A percentile compares a stretch with the other conserved stretches of the same genome.
Conservation (phyloP, 176 grass and related monocot genomes). For the Musa beccarii region DNA sequence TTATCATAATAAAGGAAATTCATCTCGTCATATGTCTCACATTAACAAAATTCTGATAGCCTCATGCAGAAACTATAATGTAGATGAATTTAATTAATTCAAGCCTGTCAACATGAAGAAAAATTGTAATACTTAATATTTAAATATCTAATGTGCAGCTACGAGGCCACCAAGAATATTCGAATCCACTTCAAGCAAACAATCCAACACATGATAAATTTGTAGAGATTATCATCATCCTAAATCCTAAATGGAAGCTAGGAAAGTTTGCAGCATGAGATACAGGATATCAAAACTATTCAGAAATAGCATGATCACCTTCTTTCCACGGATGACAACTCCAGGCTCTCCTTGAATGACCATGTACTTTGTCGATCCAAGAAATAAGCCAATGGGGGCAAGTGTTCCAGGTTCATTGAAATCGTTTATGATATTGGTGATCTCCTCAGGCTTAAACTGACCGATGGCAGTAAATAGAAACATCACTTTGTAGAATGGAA, state of each 20-base stretch:
- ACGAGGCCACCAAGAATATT: too few relatives aligned
- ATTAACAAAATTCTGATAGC: too few relatives aligned
- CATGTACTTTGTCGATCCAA: conserved; percentile 60
- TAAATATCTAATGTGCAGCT: too few relatives aligned
- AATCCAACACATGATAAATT: not conserved
- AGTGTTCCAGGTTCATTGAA: conserved; percentile 79
- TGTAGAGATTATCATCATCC: not conserved
- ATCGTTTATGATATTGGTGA: conserved; percentile 64
- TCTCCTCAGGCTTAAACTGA: conserved; percentile 65
- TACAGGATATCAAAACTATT: not conserved
- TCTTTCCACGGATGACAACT: conserved; percentile 72
- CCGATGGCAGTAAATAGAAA: not conserved
- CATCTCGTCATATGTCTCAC: too few relatives aligned
- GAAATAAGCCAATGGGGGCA: conserved; percentile 62
- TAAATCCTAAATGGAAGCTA: not conserved
- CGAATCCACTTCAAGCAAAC: too few relatives aligned
- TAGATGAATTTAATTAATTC: too few relatives aligned
- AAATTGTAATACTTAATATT: too few relatives aligned
- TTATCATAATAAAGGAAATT: too few relatives aligned
- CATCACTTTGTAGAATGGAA: not conserved
- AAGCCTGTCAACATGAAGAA: too few relatives aligned
- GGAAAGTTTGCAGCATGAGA: not conserved
- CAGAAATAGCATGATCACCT: conserved; percentile 27
- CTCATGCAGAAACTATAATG: too few relatives aligned
- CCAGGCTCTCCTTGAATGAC: conserved; percentile 76